These are phyloP conservation scores for Neonectria ditissima DNA, from an alignment of 2,329 filamentous ascomycete species.

Conservation along the genomic window DNA sequence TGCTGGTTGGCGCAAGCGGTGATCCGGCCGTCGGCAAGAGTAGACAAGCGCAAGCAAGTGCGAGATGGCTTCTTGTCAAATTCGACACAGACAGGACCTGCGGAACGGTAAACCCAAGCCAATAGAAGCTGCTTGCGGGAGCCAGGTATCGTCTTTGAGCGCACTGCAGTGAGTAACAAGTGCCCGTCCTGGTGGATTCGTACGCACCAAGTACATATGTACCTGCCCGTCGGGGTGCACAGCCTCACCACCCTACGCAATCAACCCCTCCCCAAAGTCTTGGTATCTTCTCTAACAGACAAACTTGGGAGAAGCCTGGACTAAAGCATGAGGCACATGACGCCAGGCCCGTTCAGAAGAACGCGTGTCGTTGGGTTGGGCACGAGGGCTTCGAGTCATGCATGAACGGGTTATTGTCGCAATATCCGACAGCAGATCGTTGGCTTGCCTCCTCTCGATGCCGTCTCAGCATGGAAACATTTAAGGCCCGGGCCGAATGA, in stretches of 20 bases:
- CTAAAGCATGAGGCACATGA: slow-evolving; percentile 15
- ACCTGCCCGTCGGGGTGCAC: slow-evolving; percentile 39
- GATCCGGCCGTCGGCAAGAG: not conserved
- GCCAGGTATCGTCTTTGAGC: not conserved
- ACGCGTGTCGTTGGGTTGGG: slow-evolving; percentile 17
- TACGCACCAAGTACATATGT: not conserved
- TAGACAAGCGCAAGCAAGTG: slow-evolving; percentile 2
- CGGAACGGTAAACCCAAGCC: not conserved
- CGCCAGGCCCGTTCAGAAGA: not conserved
- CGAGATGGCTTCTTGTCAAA: not conserved
- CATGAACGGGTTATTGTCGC: not conserved
- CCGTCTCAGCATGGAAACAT: not conserved
- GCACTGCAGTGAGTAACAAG: not conserved
- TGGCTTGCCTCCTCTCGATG: not conserved
- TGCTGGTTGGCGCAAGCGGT: slow-evolving; percentile 3
- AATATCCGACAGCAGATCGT: not conserved
- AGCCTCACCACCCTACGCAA: slow-evolving; percentile 46
- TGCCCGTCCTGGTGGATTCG: not conserved
- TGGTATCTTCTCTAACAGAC: slow-evolving; percentile 16
- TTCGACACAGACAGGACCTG: not conserved
- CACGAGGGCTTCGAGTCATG: slow-evolving; percentile 13
- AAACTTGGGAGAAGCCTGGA: not conserved
- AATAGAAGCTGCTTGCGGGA: not conserved
- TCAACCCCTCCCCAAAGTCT: slow-evolving; percentile 37
- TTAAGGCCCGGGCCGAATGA: slow-evolving; percentile 9